Conservation (phyloP, 2,329 filamentous ascomycete species). For the Pseudogymnoascus sp. region DNA sequence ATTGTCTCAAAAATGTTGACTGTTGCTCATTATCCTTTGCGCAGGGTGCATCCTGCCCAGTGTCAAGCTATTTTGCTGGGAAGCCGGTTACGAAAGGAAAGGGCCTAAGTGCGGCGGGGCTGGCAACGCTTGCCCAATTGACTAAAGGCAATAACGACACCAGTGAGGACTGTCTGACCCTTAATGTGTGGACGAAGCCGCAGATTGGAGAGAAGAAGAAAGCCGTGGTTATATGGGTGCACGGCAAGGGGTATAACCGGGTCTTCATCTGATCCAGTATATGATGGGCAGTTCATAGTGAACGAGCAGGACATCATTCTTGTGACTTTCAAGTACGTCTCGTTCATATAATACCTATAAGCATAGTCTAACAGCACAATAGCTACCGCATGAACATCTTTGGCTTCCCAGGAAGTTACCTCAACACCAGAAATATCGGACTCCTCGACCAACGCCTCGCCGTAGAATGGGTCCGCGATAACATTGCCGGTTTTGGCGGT, state of each 20-base stretch:
- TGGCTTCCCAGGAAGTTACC: conserved; percentile 28
- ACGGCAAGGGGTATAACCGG: conserved; percentile 36
- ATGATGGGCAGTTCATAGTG: conserved; percentile 36
- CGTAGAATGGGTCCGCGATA: conserved; percentile 51
- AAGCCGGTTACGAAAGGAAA: not conserved
- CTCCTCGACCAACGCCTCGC: conserved; percentile 52
- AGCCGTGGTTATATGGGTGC: conserved; percentile 37
- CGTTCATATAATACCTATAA: conserved; percentile 22
- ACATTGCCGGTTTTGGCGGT: conserved; percentile 52
- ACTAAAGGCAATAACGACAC: not conserved
- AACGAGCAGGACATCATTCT: conserved; percentile 36
- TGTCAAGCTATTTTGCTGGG: not conserved
- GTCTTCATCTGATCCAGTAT: conserved; percentile 31
- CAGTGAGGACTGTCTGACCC: conserved; percentile 22
- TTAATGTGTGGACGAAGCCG: conserved; percentile 21
- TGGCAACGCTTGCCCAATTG: conserved; percentile 11
- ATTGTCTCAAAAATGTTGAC: conserved; percentile 5
- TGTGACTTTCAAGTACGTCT: conserved; percentile 38
- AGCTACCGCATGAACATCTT: conserved; percentile 33
- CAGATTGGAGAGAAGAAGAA: conserved; percentile 22
- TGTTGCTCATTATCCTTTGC: not conserved
- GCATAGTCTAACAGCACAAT: not conserved
- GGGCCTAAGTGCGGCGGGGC: conserved; percentile 20
- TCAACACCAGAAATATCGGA: conserved; percentile 44
- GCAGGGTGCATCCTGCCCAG: not conserved